Conservation (phyloP, 345 rosid species). For the Bretschneidera sinensis region DNA sequence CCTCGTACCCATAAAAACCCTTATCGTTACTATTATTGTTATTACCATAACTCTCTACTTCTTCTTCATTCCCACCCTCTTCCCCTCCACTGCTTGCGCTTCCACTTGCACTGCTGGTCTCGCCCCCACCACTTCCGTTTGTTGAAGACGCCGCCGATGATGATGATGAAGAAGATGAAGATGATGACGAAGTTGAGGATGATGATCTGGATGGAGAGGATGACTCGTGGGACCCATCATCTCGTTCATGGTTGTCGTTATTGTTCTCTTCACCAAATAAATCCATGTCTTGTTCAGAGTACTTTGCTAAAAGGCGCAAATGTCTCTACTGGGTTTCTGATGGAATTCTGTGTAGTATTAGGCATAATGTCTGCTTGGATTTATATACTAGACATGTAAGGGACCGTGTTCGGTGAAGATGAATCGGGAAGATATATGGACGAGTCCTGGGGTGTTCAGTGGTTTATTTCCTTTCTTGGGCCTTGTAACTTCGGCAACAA, state of each 20-base stretch:
- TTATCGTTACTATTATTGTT: constrained; percentile 4
- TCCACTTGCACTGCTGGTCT: constrained; percentile 42
- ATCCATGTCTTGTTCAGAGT: constrained; percentile 29
- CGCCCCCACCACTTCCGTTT: constrained; percentile 35
- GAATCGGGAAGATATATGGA: no score
- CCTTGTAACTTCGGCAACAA: no score
- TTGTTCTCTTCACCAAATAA: constrained; percentile 43
- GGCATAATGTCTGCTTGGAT: no score
- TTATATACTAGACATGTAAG: no score
- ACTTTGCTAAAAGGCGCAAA: not conserved
- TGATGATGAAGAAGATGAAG: constrained; percentile 40
- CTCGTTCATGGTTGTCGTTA: constrained; percentile 11
- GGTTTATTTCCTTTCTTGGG: no score
- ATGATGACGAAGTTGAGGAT: constrained; percentile 44
- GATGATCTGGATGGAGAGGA: constrained; percentile 37
- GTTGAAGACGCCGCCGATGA: constrained; percentile 36
- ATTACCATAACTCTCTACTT: constrained; percentile 22
- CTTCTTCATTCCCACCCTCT: constrained; percentile 45
- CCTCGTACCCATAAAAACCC: constrained; percentile 19
- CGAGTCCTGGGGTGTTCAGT: no score
- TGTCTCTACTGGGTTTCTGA: not conserved
- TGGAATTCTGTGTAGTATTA: no score
- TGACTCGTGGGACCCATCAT: constrained; percentile 37
- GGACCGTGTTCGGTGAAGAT: no score
- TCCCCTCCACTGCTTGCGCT: constrained; percentile 42